Conservation (phyloP, 164 flowering plant genomes). For the Stephania cephalantha region DNA sequence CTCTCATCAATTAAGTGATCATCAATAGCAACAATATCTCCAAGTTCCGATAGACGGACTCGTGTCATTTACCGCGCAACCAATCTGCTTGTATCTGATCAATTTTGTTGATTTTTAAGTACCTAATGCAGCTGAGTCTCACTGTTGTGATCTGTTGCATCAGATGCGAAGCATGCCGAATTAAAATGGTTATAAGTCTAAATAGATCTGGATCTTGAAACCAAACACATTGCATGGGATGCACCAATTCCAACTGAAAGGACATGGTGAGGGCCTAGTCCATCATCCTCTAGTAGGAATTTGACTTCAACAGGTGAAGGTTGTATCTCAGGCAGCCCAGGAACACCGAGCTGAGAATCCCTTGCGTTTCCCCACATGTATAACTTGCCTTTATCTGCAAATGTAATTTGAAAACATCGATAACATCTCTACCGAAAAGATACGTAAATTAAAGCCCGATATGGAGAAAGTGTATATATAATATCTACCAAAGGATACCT, state of each 20-base stretch:
- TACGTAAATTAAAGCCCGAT: background rate
- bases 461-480: background rate
- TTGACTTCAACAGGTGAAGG: slow-evolving; percentile 62
- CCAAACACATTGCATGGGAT: slow-evolving; percentile 83
- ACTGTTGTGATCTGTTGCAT: background rate
- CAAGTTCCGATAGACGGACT: background rate
- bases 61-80: background rate
- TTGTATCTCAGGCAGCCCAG: slow-evolving; percentile 76
- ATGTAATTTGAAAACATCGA: background rate
- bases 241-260: slow-evolving; percentile 77
- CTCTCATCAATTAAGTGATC: too few species aligned
- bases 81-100: background rate
- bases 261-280: slow-evolving; percentile 50
- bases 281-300: slow-evolving; percentile 68
- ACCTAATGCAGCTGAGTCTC: background rate
- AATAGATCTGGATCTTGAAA: slow-evolving; percentile 28
- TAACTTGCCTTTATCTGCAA: slow-evolving; percentile 65
- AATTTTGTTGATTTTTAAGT: background rate
- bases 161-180: background rate
- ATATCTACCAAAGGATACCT: background rate
- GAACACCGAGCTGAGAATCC: slow-evolving; percentile 82
- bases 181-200: background rate
- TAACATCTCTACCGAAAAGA: background rate
- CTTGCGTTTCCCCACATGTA: slow-evolving; percentile 92
- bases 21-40: too few species aligned